Base-by-base conservation (phyloP, 179 eudicot species). In the Silene vulgaris region DNA sequence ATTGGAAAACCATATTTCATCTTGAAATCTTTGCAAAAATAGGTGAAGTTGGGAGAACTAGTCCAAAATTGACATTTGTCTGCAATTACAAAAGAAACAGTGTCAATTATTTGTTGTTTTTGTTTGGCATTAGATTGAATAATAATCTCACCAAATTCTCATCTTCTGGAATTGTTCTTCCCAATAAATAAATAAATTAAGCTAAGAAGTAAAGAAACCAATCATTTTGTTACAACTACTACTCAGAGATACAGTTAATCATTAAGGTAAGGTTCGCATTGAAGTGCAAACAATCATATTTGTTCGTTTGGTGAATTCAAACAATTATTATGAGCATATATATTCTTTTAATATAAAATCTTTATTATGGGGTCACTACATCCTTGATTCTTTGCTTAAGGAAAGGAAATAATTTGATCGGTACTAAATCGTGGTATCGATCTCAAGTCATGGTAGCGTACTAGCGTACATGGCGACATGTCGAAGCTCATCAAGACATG, bases 261-360 rank as follows among this genome's bases (percentile, higher is more conserved):
- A 65, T 30, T 65, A 30, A 13, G 69, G 19, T 65, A 30, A 65
- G 69, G 69, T 65, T 30, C 7, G 69, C 69, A 65, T 65, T 3
- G 69, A 65, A 65, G 14, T 65, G 69, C 69, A 65, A 65, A 64
- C 45, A 37, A 37, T 37, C 45, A 37, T 37, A 5, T 37, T 37
- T 6, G 0, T 37, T 37, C 1, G 45, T 37, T 37, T 37, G 45
- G 45, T 37, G 45, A 5, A 37, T 37, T 37, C 45, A 65, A 3
- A 65, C 69, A 32, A 65, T 21, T 32, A 63, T 26, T 16, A 32
- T 37, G 8, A 13, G 7, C 3, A 29, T 5, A 29, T 5, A 29
- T 16, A 65, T 14, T 65, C 45, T 30, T 65, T 3, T 32, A 30
- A 7, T 37, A 35, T 35, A 62, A 29, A 29, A 32, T 32, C 4